Evolutionary conservation across 2,329 filamentous ascomycete species (phyloP).

Genomic region (Beauveria australis): DNA sequence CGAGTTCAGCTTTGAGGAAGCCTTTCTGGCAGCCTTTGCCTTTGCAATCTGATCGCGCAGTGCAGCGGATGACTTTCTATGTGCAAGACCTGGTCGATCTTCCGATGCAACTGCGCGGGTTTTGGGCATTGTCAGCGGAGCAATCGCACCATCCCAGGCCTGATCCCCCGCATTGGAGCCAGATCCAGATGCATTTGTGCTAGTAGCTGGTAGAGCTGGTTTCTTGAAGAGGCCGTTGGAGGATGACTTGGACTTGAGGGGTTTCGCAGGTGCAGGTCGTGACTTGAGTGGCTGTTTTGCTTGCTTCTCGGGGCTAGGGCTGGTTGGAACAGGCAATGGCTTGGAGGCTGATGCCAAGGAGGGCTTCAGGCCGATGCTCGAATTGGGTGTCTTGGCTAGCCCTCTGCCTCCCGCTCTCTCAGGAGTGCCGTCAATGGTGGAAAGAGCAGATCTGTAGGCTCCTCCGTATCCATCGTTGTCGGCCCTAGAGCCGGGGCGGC

Average conservation of each 20-base stretch:
- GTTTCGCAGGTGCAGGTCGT: slow-evolving; percentile 35
- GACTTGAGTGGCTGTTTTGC: slow-evolving; percentile 25
- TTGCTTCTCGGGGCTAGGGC: slow-evolving; percentile 32
- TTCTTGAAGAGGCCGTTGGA: slow-evolving; percentile 48
- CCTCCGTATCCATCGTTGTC: slow-evolving; percentile 39
- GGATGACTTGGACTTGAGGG: slow-evolving; percentile 44
- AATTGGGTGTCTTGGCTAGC: slow-evolving; percentile 18
- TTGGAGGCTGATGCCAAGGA: slow-evolving; percentile 17
- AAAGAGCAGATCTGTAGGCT: slow-evolving; percentile 34
- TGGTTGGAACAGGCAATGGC: slow-evolving; percentile 21
- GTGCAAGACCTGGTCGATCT: slow-evolving; percentile 18
- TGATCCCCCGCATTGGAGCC: slow-evolving; percentile 11
- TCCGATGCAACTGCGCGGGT: slow-evolving; percentile 12
- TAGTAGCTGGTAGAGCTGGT: slow-evolving; percentile 36
- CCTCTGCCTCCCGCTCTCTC: slow-evolving; percentile 20
- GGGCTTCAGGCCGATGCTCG: slow-evolving; percentile 18
- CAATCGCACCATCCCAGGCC: slow-evolving; percentile 24
- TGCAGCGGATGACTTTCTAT: slow-evolving; percentile 64
- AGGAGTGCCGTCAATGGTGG: slow-evolving; percentile 38
- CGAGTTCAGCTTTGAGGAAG: slow-evolving; percentile 22
- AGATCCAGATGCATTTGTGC: slow-evolving; percentile 16
- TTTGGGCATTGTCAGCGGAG: slow-evolving; percentile 16
- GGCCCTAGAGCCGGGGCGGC: slow-evolving; percentile 47
- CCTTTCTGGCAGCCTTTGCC: slow-evolving; percentile 73
- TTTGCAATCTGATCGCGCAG: slow-evolving; percentile 88